A percentile compares a stretch with the other conserved stretches of the same genome.
phyloP scores from a whole-genome alignment of 352 stramenopile genomes.

The Phytophthora foliorum region DNA sequence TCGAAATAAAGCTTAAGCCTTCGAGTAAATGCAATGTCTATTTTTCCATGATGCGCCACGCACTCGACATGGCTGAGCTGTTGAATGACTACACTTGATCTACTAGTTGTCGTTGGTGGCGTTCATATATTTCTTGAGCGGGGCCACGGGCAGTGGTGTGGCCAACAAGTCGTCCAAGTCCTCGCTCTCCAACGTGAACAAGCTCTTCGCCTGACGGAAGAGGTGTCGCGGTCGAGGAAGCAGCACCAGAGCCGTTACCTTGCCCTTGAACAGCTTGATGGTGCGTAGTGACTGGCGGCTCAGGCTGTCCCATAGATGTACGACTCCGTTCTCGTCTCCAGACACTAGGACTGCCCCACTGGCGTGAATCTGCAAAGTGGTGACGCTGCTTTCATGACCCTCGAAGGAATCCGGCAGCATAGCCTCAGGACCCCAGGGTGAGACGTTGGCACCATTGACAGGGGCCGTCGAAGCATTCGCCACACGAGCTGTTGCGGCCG shows the following conservation, averaged over 20 bases:
- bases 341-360: slow-evolving; percentile 72
- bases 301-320: slow-evolving; percentile 76
- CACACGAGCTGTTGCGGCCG: slow-evolving; percentile 63
- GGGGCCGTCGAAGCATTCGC: slow-evolving; percentile 42
- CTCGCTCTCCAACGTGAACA: slow-evolving; percentile 34
- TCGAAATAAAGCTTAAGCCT: slow-evolving; percentile 16
- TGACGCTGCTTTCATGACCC: slow-evolving; percentile 71
- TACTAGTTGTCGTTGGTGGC: slow-evolving; percentile 35
- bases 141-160: slow-evolving; percentile 63
- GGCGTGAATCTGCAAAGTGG: slow-evolving; percentile 61
- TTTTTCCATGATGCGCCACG: slow-evolving; percentile 26
- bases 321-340: slow-evolving; percentile 63
- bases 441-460: slow-evolving; percentile 20
- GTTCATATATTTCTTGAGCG: slow-evolving; percentile 87
- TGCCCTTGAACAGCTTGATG: slow-evolving; percentile 76
- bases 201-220: slow-evolving; percentile 68
- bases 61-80: slow-evolving; percentile 12
- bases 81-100: slow-evolving; percentile 22
- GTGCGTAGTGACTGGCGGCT: slow-evolving; percentile 74
- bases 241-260: slow-evolving; percentile 63
- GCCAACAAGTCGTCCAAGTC: slow-evolving; percentile 43
- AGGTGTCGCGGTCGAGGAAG: slow-evolving; percentile 59
- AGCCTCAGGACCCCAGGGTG: slow-evolving; percentile 54
- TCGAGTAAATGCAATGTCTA: slow-evolving; percentile 34
- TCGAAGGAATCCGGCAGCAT: slow-evolving; percentile 68